Percentiles rank a stretch among this genome's conserved stretches.
Evolutionary conservation across 2,329 filamentous ascomycete species (phyloP).

Genomic region (Didymella keratinophila): DNA sequence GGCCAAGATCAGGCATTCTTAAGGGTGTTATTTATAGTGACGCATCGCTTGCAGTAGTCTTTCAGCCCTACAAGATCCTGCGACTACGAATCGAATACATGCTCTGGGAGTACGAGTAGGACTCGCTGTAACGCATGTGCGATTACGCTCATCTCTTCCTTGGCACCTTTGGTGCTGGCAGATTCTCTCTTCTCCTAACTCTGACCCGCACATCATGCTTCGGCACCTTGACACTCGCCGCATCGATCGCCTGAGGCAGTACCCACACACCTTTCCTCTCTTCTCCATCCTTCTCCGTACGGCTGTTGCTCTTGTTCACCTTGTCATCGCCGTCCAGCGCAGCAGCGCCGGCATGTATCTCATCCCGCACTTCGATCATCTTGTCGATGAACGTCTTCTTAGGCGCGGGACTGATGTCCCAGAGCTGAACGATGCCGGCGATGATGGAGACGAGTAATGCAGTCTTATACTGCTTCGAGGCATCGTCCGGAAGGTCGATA

Average conservation of each 20-base stretch:
- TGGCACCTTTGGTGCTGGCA: constrained; percentile 13
- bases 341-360: constrained; percentile 40
- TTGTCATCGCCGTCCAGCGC: constrained; percentile 25
- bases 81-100: background rate
- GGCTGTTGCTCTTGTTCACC: constrained; percentile 10
- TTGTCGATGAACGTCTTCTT: constrained; percentile 45
- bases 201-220: constrained; percentile 62
- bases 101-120: background rate
- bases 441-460: constrained; percentile 41
- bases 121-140: background rate
- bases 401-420: constrained; percentile 45
- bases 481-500: constrained; percentile 25
- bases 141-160: constrained; percentile 10
- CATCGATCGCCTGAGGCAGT: constrained; percentile 59
- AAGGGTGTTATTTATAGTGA: background rate
- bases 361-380: constrained; percentile 43
- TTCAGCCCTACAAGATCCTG: background rate
- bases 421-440: constrained; percentile 46
- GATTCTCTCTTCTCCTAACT: constrained; percentile 54
- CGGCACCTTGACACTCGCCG: constrained; percentile 60
- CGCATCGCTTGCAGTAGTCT: background rate
- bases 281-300: constrained; percentile 19
- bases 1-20: background rate
- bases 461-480: constrained; percentile 30
- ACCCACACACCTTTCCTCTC: constrained; percentile 53